Evolutionary conservation across 108 stramenopile genomes (phyloP).

Genomic region (Nannochloropsis salina): DNA sequence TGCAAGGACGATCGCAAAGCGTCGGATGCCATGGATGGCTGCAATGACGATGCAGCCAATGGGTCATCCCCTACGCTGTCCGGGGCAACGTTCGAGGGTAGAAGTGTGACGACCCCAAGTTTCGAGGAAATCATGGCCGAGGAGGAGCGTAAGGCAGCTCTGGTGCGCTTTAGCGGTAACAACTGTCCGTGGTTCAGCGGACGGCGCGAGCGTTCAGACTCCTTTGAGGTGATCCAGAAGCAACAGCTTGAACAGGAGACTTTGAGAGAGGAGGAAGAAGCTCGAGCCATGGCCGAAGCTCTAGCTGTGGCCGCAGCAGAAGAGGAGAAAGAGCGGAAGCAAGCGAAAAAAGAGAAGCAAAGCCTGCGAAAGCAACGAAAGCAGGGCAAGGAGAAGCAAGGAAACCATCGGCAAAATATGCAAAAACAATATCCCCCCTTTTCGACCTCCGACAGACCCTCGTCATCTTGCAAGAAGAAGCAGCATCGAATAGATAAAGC

Average conservation of each 20-base stretch:
- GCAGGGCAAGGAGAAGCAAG: background rate
- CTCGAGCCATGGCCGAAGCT: background rate
- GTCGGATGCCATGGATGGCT: too few species aligned
- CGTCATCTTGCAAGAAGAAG: too few species aligned
- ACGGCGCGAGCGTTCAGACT: constrained; percentile 9
- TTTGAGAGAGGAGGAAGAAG: constrained; percentile 16
- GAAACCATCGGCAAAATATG: too few species aligned
- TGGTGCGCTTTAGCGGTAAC: background rate
- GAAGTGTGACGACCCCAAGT: background rate
- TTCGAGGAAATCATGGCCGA: background rate
- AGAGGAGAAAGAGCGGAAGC: background rate
- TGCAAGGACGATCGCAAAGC: too few species aligned
- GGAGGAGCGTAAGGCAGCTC: background rate
- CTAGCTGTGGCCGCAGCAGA: background rate
- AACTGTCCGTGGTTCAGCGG: background rate
- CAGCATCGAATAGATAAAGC: too few species aligned
- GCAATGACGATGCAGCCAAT: too few species aligned
- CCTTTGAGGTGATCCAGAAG: background rate
- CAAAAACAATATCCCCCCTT: too few species aligned
- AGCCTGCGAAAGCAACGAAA: background rate
- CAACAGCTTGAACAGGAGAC: background rate
- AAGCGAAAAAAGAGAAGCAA: background rate
- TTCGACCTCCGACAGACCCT: too few species aligned
- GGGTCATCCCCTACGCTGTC: too few species aligned
- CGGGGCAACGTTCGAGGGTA: too few species aligned